Evolutionary conservation across 352 stramenopile genomes (phyloP).

Genomic region (Phytophthora sansomeana): DNA sequence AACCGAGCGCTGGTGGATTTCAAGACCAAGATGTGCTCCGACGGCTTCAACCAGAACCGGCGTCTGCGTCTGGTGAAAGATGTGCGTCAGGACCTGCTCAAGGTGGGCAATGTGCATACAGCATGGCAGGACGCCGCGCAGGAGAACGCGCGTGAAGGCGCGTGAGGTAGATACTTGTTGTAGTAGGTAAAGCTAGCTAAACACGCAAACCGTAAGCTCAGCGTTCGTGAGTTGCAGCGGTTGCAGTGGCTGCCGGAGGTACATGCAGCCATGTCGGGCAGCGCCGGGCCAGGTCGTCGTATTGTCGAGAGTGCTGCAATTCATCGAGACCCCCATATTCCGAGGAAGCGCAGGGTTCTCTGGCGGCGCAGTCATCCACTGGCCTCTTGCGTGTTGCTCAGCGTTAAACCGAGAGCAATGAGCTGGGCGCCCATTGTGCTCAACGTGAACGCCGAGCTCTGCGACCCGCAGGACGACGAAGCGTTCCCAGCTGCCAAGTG

Average conservation of each 20-base stretch:
- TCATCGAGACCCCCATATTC: constrained; percentile 6
- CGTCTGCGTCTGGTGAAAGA: constrained; percentile 59
- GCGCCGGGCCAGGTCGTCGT: not conserved
- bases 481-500: constrained; percentile 23
- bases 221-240: not conserved
- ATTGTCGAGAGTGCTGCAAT: constrained; percentile 13
- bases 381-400: not conserved
- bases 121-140: constrained; percentile 56
- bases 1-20: constrained; percentile 77
- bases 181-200: constrained; percentile 13
- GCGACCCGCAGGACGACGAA: constrained; percentile 15
- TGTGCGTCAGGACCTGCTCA: constrained; percentile 51
- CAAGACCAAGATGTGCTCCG: constrained; percentile 57
- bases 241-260: not conserved
- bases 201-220: not conserved
- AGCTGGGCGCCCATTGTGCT: constrained; percentile 34
- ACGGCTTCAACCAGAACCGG: constrained; percentile 79
- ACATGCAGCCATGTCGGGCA: constrained; percentile 19
- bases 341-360: constrained; percentile 11
- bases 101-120: constrained; percentile 52
- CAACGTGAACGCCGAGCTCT: constrained; percentile 24
- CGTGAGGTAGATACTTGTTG: constrained; percentile 5
- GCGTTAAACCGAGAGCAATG: constrained; percentile 27
- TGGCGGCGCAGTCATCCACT: constrained; percentile 34
- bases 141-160: constrained; percentile 30